Evolutionary conservation across 352 stramenopile genomes (phyloP).

Genomic region (Globisporangium takayamanum): DNA sequence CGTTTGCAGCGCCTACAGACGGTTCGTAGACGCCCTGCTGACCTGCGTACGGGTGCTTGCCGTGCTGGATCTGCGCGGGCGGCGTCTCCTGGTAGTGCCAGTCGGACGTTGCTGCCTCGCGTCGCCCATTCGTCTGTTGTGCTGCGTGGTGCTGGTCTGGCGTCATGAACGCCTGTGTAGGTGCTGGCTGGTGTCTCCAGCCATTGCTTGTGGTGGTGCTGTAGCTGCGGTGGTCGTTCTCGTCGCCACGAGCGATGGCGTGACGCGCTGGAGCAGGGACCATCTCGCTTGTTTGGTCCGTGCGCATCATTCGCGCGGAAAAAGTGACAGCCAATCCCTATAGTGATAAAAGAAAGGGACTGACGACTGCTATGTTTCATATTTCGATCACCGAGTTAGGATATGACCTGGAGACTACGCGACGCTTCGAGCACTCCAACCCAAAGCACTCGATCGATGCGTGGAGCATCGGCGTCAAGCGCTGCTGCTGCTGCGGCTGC

Average conservation of each 20-base stretch:
- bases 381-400: neutral
- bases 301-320: neutral
- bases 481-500: neutral
- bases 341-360: neutral
- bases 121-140: neutral
- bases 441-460: neutral
- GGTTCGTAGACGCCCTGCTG: neutral
- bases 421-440: neutral
- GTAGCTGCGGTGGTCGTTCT: neutral
- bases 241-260: neutral
- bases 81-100: slow-evolving; percentile 18
- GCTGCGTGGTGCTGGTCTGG: slow-evolving; percentile 3
- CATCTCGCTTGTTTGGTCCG: neutral
- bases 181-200: neutral
- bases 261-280: neutral
- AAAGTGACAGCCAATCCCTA: too few species aligned
- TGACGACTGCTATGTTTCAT: neutral
- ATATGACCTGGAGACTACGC: neutral
- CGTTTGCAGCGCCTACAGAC: neutral
- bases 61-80: slow-evolving; percentile 10
- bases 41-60: neutral
- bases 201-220: neutral
- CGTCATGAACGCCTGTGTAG: slow-evolving; percentile 4
- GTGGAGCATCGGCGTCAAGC: neutral
- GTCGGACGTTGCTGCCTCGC: neutral